phyloP scores from a whole-genome alignment of 2,329 filamentous ascomycete genomes.

The Calycina herbarum region DNA sequence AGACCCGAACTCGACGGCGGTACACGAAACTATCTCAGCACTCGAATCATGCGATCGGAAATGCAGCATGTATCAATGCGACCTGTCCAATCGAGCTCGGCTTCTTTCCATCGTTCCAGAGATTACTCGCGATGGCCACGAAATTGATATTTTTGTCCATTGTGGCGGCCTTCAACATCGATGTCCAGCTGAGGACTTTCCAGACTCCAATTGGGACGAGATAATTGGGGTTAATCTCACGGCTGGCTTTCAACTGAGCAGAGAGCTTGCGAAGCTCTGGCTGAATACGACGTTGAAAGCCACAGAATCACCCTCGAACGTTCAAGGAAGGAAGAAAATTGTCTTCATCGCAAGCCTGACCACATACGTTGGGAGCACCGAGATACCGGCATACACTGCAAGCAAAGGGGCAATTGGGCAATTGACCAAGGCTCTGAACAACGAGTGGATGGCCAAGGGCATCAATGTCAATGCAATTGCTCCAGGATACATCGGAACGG shows the following conservation, averaged over 20 bases:
- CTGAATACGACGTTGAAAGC: slow-evolving; percentile 10
- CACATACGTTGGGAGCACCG: slow-evolving; percentile 16
- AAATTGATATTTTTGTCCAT: slow-evolving; percentile 45
- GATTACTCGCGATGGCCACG: slow-evolving; percentile 41
- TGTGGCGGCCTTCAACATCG: slow-evolving; percentile 41
- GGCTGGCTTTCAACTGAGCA: slow-evolving; percentile 20
- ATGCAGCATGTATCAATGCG: slow-evolving; percentile 17
- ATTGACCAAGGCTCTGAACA: slow-evolving; percentile 78
- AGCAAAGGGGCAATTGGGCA: slow-evolving; percentile 33
- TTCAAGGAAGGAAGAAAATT: slow-evolving; percentile 21
- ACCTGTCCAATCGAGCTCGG: slow-evolving; percentile 15
- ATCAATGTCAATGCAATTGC: slow-evolving; percentile 83
- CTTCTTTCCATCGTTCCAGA: slow-evolving; percentile 33
- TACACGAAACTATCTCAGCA: slow-evolving; percentile 12
- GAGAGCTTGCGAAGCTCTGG: slow-evolving; percentile 23
- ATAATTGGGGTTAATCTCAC: slow-evolving; percentile 41
- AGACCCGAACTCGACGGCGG: slow-evolving; percentile 19
- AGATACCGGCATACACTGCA: slow-evolving; percentile 21
- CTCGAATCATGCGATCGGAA: slow-evolving; percentile 15
- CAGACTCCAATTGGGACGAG: slow-evolving; percentile 36
- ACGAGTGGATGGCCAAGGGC: slow-evolving; percentile 76
- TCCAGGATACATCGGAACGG: slow-evolving; percentile 82
- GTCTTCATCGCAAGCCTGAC: slow-evolving; percentile 21
- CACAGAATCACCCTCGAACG: neutral
- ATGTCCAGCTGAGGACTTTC: slow-evolving; percentile 39